Conservation (phyloP, 2,329 filamentous ascomycete genomes). For the Ophiostoma ulmi region DNA sequence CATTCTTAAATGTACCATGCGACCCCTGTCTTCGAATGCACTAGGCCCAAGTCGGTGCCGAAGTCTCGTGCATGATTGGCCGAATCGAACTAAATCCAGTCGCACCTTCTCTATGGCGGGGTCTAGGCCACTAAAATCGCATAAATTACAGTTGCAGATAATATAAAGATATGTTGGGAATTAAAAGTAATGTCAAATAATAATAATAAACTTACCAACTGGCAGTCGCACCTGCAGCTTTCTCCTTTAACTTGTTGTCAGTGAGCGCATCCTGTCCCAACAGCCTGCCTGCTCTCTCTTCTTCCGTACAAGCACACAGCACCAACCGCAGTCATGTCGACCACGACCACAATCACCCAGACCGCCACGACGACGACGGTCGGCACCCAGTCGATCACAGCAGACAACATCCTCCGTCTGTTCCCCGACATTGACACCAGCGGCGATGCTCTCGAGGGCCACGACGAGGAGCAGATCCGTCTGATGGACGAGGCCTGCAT, state of each 20-base stretch:
- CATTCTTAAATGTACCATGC: neutral
- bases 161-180: neutral
- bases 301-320: neutral
- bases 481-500: conserved; percentile 99
- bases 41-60: neutral
- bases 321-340: conserved; percentile 24
- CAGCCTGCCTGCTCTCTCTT: neutral
- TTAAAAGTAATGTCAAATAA: neutral
- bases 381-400: conserved; percentile 63
- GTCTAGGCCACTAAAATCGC: neutral
- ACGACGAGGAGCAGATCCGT: conserved; percentile 95
- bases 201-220: neutral
- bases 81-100: neutral
- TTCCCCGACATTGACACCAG: conserved; percentile 78
- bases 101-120: conserved; percentile 12
- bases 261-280: neutral
- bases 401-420: conserved; percentile 76
- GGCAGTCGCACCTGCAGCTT: neutral
- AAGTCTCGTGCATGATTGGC: conserved; percentile 10
- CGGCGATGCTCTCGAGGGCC: conserved; percentile 73
- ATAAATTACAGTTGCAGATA: neutral
- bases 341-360: conserved; percentile 31
- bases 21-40: conserved; percentile 4
- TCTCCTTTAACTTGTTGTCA: neutral
- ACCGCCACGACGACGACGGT: conserved; percentile 41